These are phyloP conservation scores for Mycena kentingensis DNA, from an alignment of 768 basidiomycete species.

Conservation along the genomic window DNA sequence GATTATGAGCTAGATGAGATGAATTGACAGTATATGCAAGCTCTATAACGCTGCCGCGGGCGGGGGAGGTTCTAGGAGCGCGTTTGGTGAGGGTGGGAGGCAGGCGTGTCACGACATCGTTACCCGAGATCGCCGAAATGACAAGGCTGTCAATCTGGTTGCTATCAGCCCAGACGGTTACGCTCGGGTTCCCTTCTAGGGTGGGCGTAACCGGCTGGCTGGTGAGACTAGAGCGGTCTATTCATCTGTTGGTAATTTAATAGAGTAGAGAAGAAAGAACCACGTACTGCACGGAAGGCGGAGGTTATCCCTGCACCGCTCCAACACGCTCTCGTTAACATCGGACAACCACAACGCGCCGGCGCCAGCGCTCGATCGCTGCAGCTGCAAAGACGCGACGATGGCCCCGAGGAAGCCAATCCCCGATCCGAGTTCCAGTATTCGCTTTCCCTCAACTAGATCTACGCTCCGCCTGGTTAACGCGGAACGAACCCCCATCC, in stretches of 20 bases:
- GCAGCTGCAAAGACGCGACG: slow-evolving; percentile 56
- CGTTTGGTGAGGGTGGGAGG: too few relatives aligned
- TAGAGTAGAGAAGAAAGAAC: slow-evolving; percentile 28
- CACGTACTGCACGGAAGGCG: slow-evolving; percentile 69
- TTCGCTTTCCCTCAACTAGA: slow-evolving; percentile 42
- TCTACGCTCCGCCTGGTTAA: slow-evolving; percentile 33
- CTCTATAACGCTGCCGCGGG: too few relatives aligned
- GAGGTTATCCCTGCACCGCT: slow-evolving; percentile 60
- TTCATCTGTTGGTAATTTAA: background rate
- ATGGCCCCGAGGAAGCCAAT: slow-evolving; percentile 74
- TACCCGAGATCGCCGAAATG: too few relatives aligned
- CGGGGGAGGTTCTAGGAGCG: too few relatives aligned
- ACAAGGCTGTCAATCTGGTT: too few relatives aligned
- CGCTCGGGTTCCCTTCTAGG: too few relatives aligned
- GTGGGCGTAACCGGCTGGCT: too few relatives aligned
- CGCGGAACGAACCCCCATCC: background rate
- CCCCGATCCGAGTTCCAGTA: slow-evolving; percentile 79
- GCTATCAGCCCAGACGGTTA: too few relatives aligned
- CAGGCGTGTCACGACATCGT: too few relatives aligned
- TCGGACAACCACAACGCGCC: slow-evolving; percentile 59
- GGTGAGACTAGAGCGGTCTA: too few relatives aligned
- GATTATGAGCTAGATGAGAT: too few relatives aligned
- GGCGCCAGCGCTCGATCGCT: slow-evolving; percentile 6
- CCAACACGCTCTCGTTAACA: slow-evolving; percentile 61
- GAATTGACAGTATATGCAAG: too few relatives aligned